Conservation (phyloP, 176 grass and related monocot species). For the Juncus effusus region DNA sequence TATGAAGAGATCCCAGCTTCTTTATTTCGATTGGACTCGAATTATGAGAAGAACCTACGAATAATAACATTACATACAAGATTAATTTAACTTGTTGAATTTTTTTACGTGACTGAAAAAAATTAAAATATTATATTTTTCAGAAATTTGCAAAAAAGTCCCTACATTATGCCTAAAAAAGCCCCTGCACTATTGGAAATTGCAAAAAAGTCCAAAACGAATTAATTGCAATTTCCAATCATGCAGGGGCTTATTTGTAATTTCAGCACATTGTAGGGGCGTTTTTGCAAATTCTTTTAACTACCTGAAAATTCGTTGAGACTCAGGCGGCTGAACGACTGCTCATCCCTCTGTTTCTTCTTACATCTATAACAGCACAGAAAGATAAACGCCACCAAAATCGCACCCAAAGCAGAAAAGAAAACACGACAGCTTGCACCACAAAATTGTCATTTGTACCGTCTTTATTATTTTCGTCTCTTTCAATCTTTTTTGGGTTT, state of each 20-base stretch:
- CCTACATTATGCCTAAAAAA: conserved; percentile 1
- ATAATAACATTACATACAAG: neutral
- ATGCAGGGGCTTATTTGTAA: neutral
- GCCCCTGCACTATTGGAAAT: neutral
- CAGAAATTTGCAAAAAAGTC: neutral
- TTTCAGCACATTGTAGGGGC: neutral
- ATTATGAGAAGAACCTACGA: conserved; percentile 48
- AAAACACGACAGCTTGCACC: conserved; percentile 29
- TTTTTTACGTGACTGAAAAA: neutral
- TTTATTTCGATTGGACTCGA: conserved; percentile 10
- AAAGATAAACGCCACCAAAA: conserved; percentile 37
- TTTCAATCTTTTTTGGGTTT: conserved; percentile 9
- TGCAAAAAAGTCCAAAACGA: too few species aligned
- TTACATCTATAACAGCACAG: conserved; percentile 42
- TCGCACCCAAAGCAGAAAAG: conserved; percentile 29
- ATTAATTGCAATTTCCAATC: too few species aligned
- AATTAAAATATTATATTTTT: neutral
- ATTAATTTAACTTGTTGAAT: neutral
- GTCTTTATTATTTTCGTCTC: neutral
- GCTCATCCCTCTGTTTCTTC: conserved; percentile 45
- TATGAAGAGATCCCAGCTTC: too few species aligned
- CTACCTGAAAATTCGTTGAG: conserved; percentile 55
- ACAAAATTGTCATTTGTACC: conserved; percentile 10
- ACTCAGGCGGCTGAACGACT: conserved; percentile 40
- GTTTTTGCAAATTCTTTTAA: too few species aligned